Conservation (phyloP, 441 rosid species). For the Macaranga tanarius region DNA sequence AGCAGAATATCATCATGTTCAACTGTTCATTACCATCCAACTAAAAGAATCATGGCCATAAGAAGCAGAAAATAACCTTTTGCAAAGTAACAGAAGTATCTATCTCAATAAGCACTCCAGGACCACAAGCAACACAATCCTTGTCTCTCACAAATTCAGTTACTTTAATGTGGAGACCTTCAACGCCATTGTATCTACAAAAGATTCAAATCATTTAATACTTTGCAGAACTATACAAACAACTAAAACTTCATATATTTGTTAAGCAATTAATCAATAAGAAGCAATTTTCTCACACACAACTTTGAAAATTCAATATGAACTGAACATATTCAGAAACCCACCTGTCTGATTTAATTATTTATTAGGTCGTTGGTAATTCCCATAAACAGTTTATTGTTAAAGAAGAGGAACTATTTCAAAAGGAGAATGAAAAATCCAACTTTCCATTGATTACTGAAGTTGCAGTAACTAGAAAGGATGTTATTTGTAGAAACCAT, state of each 20-base stretch:
- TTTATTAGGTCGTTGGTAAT: background rate
- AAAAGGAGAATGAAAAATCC: background rate
- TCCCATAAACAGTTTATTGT: background rate
- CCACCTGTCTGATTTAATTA: background rate
- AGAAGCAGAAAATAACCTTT: constrained; percentile 51
- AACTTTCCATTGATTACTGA: background rate
- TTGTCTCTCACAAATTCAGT: constrained; percentile 72
- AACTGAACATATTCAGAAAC: background rate
- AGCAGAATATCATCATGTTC: constrained; percentile 5
- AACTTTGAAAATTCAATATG: background rate
- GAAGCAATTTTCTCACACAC: background rate
- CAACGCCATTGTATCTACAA: constrained; percentile 76
- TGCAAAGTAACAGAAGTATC: constrained; percentile 66
- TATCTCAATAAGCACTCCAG: constrained; percentile 78
- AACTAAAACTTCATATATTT: background rate
- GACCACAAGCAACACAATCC: constrained; percentile 94
- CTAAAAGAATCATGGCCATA: background rate
- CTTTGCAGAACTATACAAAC: background rate
- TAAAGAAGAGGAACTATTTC: too few relatives aligned
- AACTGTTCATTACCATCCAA: constrained; percentile 1
- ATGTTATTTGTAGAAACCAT: background rate
- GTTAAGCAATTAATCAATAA: background rate
- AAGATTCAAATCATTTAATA: constrained; percentile 14
- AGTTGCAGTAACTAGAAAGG: background rate
- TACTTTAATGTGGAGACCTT: constrained; percentile 84